Evolutionary conservation across 2,329 filamentous ascomycete species (phyloP), one percentile per base, ranked within the genome.

Genomic region (Trichoderma harzianum): DNA sequence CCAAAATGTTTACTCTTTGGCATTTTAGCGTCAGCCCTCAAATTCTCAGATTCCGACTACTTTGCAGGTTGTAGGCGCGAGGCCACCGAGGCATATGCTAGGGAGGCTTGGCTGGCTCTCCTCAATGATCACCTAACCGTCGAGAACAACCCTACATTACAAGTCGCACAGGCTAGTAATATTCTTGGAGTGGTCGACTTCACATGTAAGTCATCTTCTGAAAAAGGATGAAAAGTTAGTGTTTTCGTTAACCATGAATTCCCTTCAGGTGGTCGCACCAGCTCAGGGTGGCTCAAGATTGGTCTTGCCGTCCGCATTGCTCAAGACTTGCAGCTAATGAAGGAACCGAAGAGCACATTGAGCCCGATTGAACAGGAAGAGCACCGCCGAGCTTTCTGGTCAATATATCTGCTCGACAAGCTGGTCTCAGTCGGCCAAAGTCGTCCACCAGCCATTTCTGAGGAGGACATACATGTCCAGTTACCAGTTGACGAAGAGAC

Each of bases 241-340:
- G 8, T 21, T 67, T 36, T 34, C 1, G 7, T 14, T 66, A 7
- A 57, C 51, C n/a, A 11, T 36, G 5, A n/a, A 28, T 16, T 5
- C 3, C 8, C 21, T 51, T 43, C 21, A 69, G 67, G 67, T 62
- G 67, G 67, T 10, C 67, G 67, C 28, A 69, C 67, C 16, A 69
- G 67, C 11, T 69, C 67, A 26, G 67, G 67, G 30, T 69, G 67
- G 67, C 39, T 69, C 21, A 69, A 69, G 57, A 69, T 69, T 51
- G 67, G 67, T 10, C 67, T 69, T 69, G 67, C 67, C n/a, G 57
- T 69, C 28, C 67, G 67, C 39, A 69, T 69, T 62, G 67, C 67
- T 3, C 67, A 69, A 53, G 67, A 69, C 28, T 62, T 69, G 28
- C 67, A 69, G 57, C 67, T 69, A 28, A 69, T 69, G 67, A 69